Base-by-base conservation (phyloP, 495 filamentous ascomycete species). In the Acidomyces sp. region DNA sequence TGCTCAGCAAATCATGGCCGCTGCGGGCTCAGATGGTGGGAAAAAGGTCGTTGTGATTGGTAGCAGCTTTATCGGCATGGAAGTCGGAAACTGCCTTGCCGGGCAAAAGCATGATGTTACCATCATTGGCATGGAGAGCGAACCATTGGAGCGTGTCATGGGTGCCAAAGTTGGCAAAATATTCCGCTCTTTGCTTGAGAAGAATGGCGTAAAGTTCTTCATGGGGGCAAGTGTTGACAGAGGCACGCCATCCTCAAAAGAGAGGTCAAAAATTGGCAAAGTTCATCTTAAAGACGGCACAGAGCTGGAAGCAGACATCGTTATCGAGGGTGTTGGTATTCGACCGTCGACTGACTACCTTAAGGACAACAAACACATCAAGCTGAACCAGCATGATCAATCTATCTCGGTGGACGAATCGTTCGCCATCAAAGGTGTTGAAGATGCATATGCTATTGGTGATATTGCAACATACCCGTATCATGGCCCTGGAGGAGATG, bases 401-500 rank as follows among this genome's bases (percentile, higher is more conserved):
- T 90, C 83, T 4, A 39, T 97, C 33, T 71, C 67, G 49, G 82
- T 79, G 5, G 74, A 93, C 54, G 76, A 83, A 46, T 61, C 71
- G 40, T 95, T 88, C 61, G 67, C 71, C 21, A 79, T 96, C 12
- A 60, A 71, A 0, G 76, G 77, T 2, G 58, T 86, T 1, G 68
- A 78, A 36, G 77, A 84, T 52, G 88, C 94, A 38, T 96, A 82
- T 55, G 90, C 90, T 27, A 78, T 97, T 46, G 90, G 90, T 35
- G 90, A 97, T 56, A 96, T 97, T 40, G 87, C 90, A 6, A 90
- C 85, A 1, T 94, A 85, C 55, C 88, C 88, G 0, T 97, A 95
- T 63, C 72, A 85, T 56, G 87, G 88, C 1, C 87, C 88, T 0
- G 85, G 83, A n/a, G 73, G 80, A 1, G 63, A 77, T 45, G 80